These are phyloP conservation scores for Bodo saltans DNA, from an alignment of 78 protist genomes.

Conservation along the genomic window DNA sequence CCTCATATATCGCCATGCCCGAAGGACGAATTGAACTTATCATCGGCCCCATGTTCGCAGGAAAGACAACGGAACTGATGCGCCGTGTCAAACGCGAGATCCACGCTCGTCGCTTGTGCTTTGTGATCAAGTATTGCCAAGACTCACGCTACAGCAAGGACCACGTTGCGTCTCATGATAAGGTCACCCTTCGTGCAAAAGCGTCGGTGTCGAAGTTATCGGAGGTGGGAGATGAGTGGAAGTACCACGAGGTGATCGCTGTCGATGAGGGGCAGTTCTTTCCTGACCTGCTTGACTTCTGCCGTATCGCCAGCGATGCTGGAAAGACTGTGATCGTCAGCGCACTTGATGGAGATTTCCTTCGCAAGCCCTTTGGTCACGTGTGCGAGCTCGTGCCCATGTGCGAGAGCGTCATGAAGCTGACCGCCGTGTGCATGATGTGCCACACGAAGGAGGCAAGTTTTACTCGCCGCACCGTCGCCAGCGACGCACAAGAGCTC, in stretches of 20 bases:
- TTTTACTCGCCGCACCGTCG: conserved; percentile 64
- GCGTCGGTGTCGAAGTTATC: conserved; percentile 21
- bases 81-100: conserved; percentile 60
- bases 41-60: conserved; percentile 87
- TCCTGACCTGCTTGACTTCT: conserved; percentile 73
- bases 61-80: conserved; percentile 79
- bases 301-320: conserved; percentile 64
- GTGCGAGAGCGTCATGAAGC: conserved; percentile 69
- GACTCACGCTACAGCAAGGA: conserved; percentile 64
- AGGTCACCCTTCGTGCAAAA: conserved; percentile 51
- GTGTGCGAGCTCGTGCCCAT: conserved; percentile 65
- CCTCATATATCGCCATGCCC: too few relatives aligned
- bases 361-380: conserved; percentile 59
- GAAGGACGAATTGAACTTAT: conserved; percentile 73
- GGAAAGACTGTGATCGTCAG: conserved; percentile 84
- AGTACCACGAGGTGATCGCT: conserved; percentile 69
- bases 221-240: not conserved
- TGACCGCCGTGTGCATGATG: conserved; percentile 73
- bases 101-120: conserved; percentile 53
- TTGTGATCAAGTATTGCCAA: conserved; percentile 52
- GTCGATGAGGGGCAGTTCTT: conserved; percentile 91
- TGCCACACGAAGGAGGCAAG: conserved; percentile 63
- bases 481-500: conserved; percentile 53
- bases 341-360: conserved; percentile 81
- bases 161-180: conserved; percentile 66